These are phyloP conservation scores for Nannochloropsis salina DNA, from an alignment of 108 stramenopile genomes.

Conservation along the genomic window DNA sequence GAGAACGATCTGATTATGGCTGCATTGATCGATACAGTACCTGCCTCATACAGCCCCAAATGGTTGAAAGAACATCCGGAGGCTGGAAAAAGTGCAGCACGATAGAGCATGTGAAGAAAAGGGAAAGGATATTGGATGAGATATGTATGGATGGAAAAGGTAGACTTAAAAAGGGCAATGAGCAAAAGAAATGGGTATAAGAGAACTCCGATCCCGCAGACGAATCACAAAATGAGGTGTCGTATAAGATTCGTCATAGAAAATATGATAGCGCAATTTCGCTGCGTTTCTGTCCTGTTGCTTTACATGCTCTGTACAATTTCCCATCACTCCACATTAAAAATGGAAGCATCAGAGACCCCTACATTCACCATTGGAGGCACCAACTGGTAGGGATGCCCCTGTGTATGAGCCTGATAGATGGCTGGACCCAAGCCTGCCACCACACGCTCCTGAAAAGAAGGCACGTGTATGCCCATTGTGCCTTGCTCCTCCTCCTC, in stretches of 20 bases:
- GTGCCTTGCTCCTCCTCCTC: neutral
- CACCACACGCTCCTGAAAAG: neutral
- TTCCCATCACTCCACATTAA: no score
- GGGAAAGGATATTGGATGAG: neutral
- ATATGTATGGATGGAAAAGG: neutral
- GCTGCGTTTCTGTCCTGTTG: no score
- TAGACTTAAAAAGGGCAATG: no score
- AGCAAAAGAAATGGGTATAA: no score
- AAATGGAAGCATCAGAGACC: no score
- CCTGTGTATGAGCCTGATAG: neutral
- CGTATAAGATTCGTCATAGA: no score
- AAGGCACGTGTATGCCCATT: neutral
- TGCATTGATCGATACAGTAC: conserved; percentile 59
- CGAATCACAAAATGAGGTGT: no score
- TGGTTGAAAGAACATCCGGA: conserved; percentile 65
- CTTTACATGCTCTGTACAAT: no score
- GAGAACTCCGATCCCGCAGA: no score
- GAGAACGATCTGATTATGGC: conserved; percentile 74
- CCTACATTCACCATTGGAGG: no score
- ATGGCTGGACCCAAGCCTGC: neutral
- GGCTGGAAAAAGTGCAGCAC: conserved; percentile 13
- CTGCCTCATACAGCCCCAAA: conserved; percentile 70
- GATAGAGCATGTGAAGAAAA: neutral
- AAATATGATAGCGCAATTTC: no score
- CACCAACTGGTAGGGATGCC: no score